Evolutionary conservation across 2,329 filamentous ascomycete genomes (phyloP).

Genomic region (Helotiales sp.): DNA sequence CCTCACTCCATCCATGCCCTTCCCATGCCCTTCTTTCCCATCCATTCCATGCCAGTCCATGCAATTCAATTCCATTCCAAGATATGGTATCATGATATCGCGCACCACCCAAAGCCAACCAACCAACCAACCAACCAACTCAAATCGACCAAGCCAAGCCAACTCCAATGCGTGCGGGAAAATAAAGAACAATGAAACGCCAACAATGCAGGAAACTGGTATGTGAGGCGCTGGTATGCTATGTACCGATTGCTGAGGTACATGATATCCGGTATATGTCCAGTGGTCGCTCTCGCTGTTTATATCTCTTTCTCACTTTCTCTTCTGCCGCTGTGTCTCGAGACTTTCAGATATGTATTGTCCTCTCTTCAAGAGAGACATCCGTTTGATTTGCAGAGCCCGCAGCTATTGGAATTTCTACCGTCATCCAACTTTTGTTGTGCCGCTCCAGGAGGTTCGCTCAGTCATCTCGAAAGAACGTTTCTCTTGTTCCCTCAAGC

Average conservation of each 20-base stretch:
- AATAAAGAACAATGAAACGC: not conserved
- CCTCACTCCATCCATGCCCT: not conserved
- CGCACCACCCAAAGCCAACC: too few relatives aligned
- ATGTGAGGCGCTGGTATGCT: not conserved
- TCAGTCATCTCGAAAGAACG: conserved; percentile 21
- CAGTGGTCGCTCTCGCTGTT: not conserved
- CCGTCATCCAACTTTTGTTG: not conserved
- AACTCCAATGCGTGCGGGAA: not conserved
- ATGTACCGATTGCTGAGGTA: not conserved
- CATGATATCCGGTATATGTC: not conserved
- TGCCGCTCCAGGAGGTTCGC: not conserved
- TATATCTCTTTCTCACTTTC: not conserved
- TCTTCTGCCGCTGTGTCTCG: not conserved
- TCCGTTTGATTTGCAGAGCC: not conserved
- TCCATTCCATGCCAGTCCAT: not conserved
- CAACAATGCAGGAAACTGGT: not conserved
- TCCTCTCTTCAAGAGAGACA: not conserved
- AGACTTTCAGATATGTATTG: not conserved
- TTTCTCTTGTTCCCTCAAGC: conserved; percentile 2
- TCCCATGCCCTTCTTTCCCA: not conserved
- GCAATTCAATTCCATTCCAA: conserved; percentile 4
- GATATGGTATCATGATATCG: too few relatives aligned
- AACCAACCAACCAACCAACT: too few relatives aligned
- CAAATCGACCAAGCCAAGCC: not conserved
- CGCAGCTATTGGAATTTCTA: not conserved